Evolutionary conservation across 805 yeast genomes (phyloP).

Genomic region (Yarrowia porcina): DNA sequence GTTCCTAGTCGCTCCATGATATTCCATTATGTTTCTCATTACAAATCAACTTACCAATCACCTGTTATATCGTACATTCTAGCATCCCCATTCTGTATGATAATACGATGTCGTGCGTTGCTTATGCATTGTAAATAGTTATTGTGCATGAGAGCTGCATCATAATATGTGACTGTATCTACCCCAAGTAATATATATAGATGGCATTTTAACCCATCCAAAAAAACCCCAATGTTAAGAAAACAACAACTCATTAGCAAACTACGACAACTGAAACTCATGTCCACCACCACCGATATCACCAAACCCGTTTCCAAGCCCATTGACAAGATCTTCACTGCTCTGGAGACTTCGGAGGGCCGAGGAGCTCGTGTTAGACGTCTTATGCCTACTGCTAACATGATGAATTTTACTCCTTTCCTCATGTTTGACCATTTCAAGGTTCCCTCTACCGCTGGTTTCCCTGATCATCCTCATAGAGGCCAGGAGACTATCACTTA

Average conservation of each 20-base stretch:
- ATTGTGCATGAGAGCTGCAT: background rate
- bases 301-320: background rate
- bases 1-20: too few species aligned
- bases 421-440: constrained; percentile 75
- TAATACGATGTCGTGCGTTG: constrained; percentile 1
- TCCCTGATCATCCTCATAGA: constrained; percentile 81
- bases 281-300: background rate
- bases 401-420: constrained; percentile 76
- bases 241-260: background rate
- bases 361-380: constrained; percentile 83
- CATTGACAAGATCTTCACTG: constrained; percentile 40
- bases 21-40: background rate
- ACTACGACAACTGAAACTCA: background rate
- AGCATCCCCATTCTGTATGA: background rate
- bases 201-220: background rate
- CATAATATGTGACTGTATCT: background rate
- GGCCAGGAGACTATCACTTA: constrained; percentile 77
- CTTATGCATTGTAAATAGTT: background rate
- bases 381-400: constrained; percentile 63
- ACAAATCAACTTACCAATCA: background rate
- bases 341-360: constrained; percentile 74
- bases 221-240: background rate
- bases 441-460: constrained; percentile 59
- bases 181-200: background rate
- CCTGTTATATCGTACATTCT: background rate